Base-by-base conservation (phyloP, 2,329 filamentous ascomycete species). In the Aspergillus sp. region DNA sequence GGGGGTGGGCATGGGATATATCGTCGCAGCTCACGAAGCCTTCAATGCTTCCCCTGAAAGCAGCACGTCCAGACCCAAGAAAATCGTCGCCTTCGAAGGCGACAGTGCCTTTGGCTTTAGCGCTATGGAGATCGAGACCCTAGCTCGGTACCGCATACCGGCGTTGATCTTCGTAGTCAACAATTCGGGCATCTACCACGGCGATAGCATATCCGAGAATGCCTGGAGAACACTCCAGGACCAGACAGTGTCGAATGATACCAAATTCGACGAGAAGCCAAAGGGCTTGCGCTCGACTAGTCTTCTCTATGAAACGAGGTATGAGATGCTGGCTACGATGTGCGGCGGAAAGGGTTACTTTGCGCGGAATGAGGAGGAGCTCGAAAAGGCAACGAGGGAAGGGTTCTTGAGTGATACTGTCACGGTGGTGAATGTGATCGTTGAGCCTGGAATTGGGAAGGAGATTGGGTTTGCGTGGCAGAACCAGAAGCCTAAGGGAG, bases 1-100 rank as follows among this genome's bases (percentile, higher is more conserved):
- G 83, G 83, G 83, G 1, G 79, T 85, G 0, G 82, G 83, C 0
- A 67, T 85, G 24, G 82, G 81, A 1, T 85, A 85, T 61, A 79
- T 81, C 3, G 80, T 85, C 50, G 83, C 83, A 8, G 82, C 82
- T 0, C 78, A 83, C 62, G 78, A 78, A 45, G 83, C 83, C 0
- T 84, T 83, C 69, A 84, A 85, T 60, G 61, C 78, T 1, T 70
- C 66, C 2, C 71, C 80, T 66, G 68, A 69, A 11, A 56, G 22
- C n/a, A 32, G 34, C 26, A 47, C 22, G 6, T 38, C 50, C 4
- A 34, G 22, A 2, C 50, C 41, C 11, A 85, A 84, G 68, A 83
- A 84, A 58, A 75, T 84, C n/a, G 73, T 85, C 8, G 80, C 80
- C 15, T 69, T 85, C 5, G 82, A 85, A 71, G 82, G 82, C 2